Evolutionary conservation across 257 asterid genomes (phyloP).

Genomic region (Petunia secreta): DNA sequence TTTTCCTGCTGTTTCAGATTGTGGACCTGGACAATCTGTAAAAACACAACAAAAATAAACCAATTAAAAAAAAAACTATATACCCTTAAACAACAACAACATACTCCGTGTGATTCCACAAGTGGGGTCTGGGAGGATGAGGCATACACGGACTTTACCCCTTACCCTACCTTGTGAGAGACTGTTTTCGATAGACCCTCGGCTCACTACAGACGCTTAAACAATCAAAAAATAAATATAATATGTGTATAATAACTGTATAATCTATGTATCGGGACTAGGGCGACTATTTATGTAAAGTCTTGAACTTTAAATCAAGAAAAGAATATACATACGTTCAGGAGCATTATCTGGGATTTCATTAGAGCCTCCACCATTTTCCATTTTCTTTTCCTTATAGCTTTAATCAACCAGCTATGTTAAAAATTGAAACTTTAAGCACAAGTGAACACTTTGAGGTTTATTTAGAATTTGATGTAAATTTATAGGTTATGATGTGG

Average conservation of each 20-base stretch:
- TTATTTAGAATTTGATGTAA: too few species aligned
- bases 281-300: background rate
- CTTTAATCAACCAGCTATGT: background rate
- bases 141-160: too few species aligned
- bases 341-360: constrained; percentile 70
- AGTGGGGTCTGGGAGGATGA: too few species aligned
- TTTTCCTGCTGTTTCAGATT: constrained; percentile 87
- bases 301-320: background rate
- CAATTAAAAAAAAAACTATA: background rate
- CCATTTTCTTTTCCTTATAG: constrained; percentile 27
- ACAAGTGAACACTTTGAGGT: background rate
- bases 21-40: constrained; percentile 89
- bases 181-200: too few species aligned
- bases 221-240: too few species aligned
- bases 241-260: too few species aligned
- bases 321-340: constrained; percentile 47
- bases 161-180: too few species aligned
- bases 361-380: constrained; percentile 37
- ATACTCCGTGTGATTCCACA: too few species aligned
- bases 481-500: too few species aligned
- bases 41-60: background rate
- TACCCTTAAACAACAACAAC: background rate
- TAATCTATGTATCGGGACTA: too few species aligned
- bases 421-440: background rate
- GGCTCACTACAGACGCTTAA: too few species aligned